Conservation (phyloP, 1,284 basidiomycete species). For the Heterobasidion annosum region DNA sequence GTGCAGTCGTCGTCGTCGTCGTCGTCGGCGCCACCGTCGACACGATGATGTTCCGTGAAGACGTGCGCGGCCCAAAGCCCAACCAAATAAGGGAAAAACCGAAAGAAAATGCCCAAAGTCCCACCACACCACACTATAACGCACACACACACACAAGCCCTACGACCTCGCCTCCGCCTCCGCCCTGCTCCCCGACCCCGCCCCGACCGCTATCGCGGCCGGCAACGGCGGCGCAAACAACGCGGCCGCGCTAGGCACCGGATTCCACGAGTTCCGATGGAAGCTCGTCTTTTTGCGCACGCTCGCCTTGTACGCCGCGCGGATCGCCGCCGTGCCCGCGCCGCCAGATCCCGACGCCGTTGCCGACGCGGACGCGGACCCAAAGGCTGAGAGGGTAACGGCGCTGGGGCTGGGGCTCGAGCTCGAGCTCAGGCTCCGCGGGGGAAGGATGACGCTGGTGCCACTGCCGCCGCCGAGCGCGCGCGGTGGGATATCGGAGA, state of each 20-base stretch:
- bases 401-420: constrained; percentile 1
- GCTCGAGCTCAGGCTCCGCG: background rate
- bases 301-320: constrained; percentile 46
- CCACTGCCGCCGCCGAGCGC: no score
- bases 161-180: no score
- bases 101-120: no score
- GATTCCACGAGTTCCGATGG: constrained; percentile 48
- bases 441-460: background rate
- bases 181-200: background rate
- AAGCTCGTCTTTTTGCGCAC: constrained; percentile 48
- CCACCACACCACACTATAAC: no score
- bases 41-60: no score
- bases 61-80: no score
- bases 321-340: constrained; percentile 33
- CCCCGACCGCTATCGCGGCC: background rate
- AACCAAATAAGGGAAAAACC: no score
- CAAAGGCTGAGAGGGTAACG: no score
- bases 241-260: constrained; percentile 2
- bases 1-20: no score
- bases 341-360: constrained; percentile 4
- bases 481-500: background rate
- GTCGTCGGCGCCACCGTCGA: no score
- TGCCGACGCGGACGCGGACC: no score
- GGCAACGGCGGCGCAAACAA: background rate
- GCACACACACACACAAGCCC: no score